phyloP scores from a whole-genome alignment of 1,284 basidiomycete genomes.

The Cystobasidiaceae sp. region DNA sequence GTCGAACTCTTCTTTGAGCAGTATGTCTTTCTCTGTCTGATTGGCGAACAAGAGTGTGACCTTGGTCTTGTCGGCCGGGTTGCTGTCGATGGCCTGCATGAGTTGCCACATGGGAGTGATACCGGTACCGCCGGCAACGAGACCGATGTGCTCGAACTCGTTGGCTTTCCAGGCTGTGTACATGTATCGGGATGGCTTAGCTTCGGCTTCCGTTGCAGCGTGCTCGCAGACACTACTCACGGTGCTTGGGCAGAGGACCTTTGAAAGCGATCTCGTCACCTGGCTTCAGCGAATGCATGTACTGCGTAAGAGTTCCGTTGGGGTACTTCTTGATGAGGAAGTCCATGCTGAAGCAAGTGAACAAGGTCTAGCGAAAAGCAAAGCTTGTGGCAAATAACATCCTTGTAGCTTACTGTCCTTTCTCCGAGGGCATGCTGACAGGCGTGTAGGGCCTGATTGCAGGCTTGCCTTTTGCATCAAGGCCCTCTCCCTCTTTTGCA shows the following conservation, averaged over 20 bases:
- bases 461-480: constrained; percentile 76
- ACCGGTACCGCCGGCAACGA: constrained; percentile 85
- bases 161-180: constrained; percentile 52
- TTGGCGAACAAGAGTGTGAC: constrained; percentile 90
- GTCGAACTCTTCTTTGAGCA: constrained; percentile 44
- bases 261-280: constrained; percentile 84
- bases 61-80: constrained; percentile 83
- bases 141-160: constrained; percentile 74
- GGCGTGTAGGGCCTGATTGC: constrained; percentile 62
- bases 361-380: too few relatives aligned
- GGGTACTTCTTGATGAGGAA: constrained; percentile 76
- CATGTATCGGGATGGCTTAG: constrained; percentile 44
- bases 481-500: constrained; percentile 49
- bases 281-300: constrained; percentile 56
- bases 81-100: constrained; percentile 44
- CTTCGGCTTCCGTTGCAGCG: constrained; percentile 61
- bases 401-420: constrained; percentile 18
- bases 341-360: constrained; percentile 41
- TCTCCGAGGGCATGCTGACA: constrained; percentile 19
- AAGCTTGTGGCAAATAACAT: too few relatives aligned
- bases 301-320: constrained; percentile 47
- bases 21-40: constrained; percentile 82
- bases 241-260: constrained; percentile 70
- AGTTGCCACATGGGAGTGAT: constrained; percentile 55
- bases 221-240: constrained; percentile 43